Evolutionary conservation across 2,329 filamentous ascomycete genomes (phyloP).

Genomic region (Microdochium trichocladiopsis): DNA sequence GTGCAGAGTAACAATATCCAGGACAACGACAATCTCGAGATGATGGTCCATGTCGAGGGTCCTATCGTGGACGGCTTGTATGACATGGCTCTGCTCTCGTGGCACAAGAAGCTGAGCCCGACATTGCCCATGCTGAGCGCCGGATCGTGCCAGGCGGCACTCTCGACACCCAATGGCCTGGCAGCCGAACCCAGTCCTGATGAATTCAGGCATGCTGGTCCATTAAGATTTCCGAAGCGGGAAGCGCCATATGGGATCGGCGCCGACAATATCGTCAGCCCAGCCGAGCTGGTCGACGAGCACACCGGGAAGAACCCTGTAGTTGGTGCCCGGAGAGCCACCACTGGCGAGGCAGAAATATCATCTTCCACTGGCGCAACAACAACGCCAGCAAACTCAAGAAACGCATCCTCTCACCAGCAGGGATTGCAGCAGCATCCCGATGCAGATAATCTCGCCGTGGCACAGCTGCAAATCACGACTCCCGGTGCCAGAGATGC

Average conservation of each 20-base stretch:
- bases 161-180: conserved; percentile 34
- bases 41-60: conserved; percentile 71
- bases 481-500: background rate
- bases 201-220: background rate
- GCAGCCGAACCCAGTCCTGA: conserved; percentile 27
- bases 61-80: conserved; percentile 71
- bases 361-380: no score
- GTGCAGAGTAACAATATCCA: conserved; percentile 75
- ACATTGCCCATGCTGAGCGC: conserved; percentile 35
- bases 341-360: no score
- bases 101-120: conserved; percentile 57
- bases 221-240: conserved; percentile 11
- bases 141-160: no score
- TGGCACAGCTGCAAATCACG: background rate
- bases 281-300: background rate
- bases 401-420: no score
- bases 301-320: background rate
- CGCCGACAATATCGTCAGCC: background rate
- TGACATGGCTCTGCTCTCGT: conserved; percentile 66
- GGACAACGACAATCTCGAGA: conserved; percentile 75
- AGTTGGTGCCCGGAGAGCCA: background rate
- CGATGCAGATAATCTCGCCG: background rate
- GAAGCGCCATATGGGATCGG: conserved; percentile 6
- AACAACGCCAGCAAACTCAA: no score
- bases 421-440: background rate